Percentiles rank a stretch among this genome's conserved stretches.
These are phyloP conservation scores for Camelina hispida DNA, from an alignment of 345 rosid species.

Conservation along the genomic window DNA sequence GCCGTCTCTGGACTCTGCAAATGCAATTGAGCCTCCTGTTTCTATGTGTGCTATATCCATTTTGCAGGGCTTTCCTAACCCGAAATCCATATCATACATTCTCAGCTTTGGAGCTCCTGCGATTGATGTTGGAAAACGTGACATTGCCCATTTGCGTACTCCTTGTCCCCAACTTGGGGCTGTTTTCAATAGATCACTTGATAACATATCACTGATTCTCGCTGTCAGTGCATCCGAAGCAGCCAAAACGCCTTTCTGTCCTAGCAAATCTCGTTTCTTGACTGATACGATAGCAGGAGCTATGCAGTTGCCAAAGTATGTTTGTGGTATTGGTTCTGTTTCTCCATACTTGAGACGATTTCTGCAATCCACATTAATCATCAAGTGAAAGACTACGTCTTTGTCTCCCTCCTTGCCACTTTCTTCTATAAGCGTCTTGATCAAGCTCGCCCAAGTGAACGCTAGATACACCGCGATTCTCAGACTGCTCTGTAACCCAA, in stretches of 20 bases:
- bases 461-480: slow-evolving; percentile 44
- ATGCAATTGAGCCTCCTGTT: slow-evolving; percentile 37
- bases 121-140: slow-evolving; percentile 20
- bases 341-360: slow-evolving; percentile 35
- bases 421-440: slow-evolving; percentile 31
- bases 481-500: slow-evolving; percentile 29
- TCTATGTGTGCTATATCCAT: slow-evolving; percentile 38
- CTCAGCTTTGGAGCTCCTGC: slow-evolving; percentile 50
- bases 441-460: slow-evolving; percentile 46
- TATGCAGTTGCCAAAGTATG: slow-evolving; percentile 59
- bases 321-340: slow-evolving; percentile 40
- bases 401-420: slow-evolving; percentile 14
- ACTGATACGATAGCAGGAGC: slow-evolving; percentile 35
- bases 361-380: slow-evolving; percentile 45
- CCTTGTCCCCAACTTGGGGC: slow-evolving; percentile 35
- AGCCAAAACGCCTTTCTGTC: slow-evolving; percentile 32
- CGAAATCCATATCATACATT: slow-evolving; percentile 35
- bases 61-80: slow-evolving; percentile 32
- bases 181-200: slow-evolving; percentile 30
- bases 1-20: slow-evolving; percentile 24
- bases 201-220: slow-evolving; percentile 35
- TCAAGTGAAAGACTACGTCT: slow-evolving; percentile 26
- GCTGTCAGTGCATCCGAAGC: slow-evolving; percentile 43
- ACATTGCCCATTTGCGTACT: slow-evolving; percentile 34
- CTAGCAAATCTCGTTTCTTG: slow-evolving; percentile 44